Evolutionary conservation across 176 grass and related monocot genomes (phyloP), one percentile per base, ranked within the genome.

Genomic region (Eleusine coracana): DNA sequence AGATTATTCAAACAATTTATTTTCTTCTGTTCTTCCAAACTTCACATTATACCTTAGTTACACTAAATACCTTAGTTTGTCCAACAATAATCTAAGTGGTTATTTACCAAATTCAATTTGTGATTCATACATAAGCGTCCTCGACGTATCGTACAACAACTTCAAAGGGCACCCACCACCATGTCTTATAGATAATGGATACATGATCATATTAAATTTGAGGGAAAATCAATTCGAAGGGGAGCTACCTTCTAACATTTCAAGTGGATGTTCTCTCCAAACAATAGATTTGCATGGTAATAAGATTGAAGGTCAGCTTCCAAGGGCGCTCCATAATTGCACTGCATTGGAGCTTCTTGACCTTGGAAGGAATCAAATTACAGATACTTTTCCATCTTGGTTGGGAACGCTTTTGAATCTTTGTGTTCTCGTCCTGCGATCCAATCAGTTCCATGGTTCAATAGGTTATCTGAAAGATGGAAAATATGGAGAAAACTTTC

Each of bases 311-410:
- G 84, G 78, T 21, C 56, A 40, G 11, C 18, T 88, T 68, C 81
- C 89, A 2, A 88, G 39, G 68, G 75, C 85, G 54, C 25, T 80
- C 4, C 15, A 1, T 66, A 79, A 72, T 16, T 76, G 34, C 58
- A 67, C 0, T 17, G 0, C 4, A 0, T 80, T 90, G 38, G 68
- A 52, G 59, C 12, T 87, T 44, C 79, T 90, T 51, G 79, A 87
- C n/a, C 61, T 87, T 10, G 67, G 84, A 48, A 80, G 66, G 3
- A 90, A 87, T 86, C 7, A 0, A 23, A 73, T 87, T 20, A 10
- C 2, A 14, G 88, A 52, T 39, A 74, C 67, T 27, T 87, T 84
- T 42, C 84, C 88, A 34, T 90, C 61, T 66, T 90, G 84, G 74
- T 6, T 90, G 1, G 59, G 88, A 2, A 23, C 13, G 0, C 64